Percentiles rank a stretch among this genome's conserved stretches.
phyloP scores from a whole-genome alignment of 768 basidiomycete species.

The Lactarius quietus region DNA sequence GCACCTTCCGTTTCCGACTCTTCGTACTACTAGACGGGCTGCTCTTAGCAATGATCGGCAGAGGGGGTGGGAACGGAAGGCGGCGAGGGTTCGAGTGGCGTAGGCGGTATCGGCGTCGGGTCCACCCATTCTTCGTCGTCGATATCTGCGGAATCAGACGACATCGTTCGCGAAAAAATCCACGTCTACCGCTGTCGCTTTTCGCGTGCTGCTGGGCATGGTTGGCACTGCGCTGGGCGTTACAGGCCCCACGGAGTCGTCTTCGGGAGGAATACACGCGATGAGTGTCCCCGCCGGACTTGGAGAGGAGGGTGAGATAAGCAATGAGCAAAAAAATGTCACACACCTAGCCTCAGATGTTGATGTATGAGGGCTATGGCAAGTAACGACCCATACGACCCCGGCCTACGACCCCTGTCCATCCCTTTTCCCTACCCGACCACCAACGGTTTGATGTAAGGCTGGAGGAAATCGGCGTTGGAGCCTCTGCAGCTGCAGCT shows the following conservation, averaged over 20 bases:
- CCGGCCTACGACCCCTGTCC: conserved; percentile 86
- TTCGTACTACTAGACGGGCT: conserved; percentile 32
- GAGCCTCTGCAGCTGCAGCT: conserved; percentile 2
- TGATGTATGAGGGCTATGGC: conserved; percentile 74
- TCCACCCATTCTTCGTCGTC: conserved; percentile 64
- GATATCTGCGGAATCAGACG: conserved; percentile 37
- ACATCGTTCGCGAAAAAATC: conserved; percentile 34
- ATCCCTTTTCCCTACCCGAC: conserved; percentile 67
- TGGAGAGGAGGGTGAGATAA: conserved; percentile 8
- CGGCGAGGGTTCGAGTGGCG: conserved; percentile 14
- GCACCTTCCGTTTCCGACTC: conserved; percentile 40
- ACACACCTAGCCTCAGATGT: conserved; percentile 71
- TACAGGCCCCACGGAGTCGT: conserved; percentile 65
- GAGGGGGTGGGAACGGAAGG: conserved; percentile 13
- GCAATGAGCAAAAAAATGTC: not conserved
- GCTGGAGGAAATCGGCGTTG: conserved; percentile 30
- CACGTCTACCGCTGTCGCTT: conserved; percentile 31
- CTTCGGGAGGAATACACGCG: too few relatives aligned
- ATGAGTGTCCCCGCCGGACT: too few relatives aligned
- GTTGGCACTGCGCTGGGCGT: conserved; percentile 72
- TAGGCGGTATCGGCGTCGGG: too few relatives aligned
- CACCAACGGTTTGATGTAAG: conserved; percentile 58
- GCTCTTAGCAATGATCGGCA: conserved; percentile 21
- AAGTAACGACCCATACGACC: conserved; percentile 89
- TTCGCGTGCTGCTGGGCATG: conserved; percentile 31